Percentiles rank a stretch among this genome's conserved stretches.
These are phyloP conservation scores for Tagetes patula DNA, from an alignment of 129 eudicot species.

Conservation along the genomic window DNA sequence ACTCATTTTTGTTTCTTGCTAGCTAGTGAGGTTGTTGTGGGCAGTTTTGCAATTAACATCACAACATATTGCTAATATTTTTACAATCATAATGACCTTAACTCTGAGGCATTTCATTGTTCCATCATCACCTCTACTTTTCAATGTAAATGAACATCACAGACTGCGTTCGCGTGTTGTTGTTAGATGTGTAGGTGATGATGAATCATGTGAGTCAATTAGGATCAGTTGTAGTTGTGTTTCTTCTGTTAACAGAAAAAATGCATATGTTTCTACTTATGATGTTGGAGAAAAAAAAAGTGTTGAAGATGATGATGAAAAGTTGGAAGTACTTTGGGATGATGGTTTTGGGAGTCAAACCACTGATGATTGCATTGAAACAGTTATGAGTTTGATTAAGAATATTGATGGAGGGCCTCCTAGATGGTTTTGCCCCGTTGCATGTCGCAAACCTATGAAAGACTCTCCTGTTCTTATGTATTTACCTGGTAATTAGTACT, in stretches of 20 bases:
- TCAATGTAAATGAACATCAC: constrained; percentile 23
- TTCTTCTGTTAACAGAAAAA: constrained; percentile 29
- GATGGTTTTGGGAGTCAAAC: constrained; percentile 77
- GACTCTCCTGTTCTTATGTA: constrained; percentile 72
- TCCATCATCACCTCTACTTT: constrained; percentile 32
- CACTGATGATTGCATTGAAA: constrained; percentile 60
- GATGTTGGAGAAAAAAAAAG: constrained; percentile 25
- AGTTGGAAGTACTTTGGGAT: constrained; percentile 73
- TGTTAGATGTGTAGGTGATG: constrained; percentile 35
- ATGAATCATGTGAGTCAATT: constrained; percentile 38
- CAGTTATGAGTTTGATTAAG: constrained; percentile 48
- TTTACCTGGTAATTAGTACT: constrained; percentile 70
- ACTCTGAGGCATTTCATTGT: constrained; percentile 1
- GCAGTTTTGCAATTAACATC: background rate
- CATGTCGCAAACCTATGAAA: constrained; percentile 56
- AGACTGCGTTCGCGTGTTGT: constrained; percentile 30
- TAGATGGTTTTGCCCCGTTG: constrained; percentile 79
- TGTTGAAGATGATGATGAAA: constrained; percentile 19
- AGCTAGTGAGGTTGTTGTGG: background rate
- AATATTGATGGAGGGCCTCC: constrained; percentile 80
- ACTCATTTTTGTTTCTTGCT: constrained; percentile 14
- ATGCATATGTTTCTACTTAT: constrained; percentile 22
- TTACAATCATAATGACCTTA: constrained; percentile 20
- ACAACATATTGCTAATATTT: constrained; percentile 1
- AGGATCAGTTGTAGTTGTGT: constrained; percentile 43